Base-by-base conservation (phyloP, 805 yeast genomes). In the Yarrowia alimentaria region DNA sequence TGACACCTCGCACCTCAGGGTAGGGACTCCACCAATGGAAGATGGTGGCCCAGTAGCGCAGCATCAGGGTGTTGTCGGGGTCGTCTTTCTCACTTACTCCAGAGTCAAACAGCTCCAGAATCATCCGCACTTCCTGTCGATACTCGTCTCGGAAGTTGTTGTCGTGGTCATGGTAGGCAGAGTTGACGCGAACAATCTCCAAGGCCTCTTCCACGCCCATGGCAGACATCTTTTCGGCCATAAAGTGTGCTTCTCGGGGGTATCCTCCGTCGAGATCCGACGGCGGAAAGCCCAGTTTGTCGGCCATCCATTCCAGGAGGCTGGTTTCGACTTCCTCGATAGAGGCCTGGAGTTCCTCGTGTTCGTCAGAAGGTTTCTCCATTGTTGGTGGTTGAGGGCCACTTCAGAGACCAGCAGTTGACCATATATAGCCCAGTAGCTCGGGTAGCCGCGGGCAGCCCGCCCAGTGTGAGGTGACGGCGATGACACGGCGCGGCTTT, bases 1-100 rank as follows among this genome's bases (percentile, higher is more conserved):
- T 71, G 20, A 79, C 75, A 7, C 81, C 72, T 33, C 83, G 61
- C 16, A 78, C 78, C 59, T 78, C 83, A 3, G 81, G 80, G 53
- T 77, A 77, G 4, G 81, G 80, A 2, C 80, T 75, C 53, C 68
- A 72, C 38, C 38, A 58, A 51, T 54, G 51, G 33, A 62, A 65
- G 40, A 74, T 59, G 17, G 68, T 71, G 9, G 77, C 77, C 53
- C 19, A 24, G 40, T 53, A 31, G 24, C 75, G 63, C 47, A 67
- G 66, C 5, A 62, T 64, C 56, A 68, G 68, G 31, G 70, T 72
- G 2, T 57, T 63, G 5, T 52, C 53, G n/a, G 75, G 72, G 54
- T 25, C 29, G 13, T 25, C 29, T 25, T 25, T 25, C 13, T 25
- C 29, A 25, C 14, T 2, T 3, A 12, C 29, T 9, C 29, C 29